Evolutionary conservation across 495 filamentous ascomycete species (phyloP).

Genomic region (Penicillium antarcticum): DNA sequence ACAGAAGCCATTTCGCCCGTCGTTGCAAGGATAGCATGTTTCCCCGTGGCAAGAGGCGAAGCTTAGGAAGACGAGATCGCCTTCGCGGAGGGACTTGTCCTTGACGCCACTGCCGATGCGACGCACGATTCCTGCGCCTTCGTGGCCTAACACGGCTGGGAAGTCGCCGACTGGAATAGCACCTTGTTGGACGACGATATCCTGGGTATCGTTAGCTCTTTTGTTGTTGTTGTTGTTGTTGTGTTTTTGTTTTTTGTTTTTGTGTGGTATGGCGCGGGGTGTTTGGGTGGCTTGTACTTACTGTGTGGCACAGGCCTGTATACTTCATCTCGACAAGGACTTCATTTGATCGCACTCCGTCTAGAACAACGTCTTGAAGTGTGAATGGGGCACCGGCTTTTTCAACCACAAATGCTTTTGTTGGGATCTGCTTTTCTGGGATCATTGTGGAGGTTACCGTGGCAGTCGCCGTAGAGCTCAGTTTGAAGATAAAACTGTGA

Average conservation of each 20-base stretch:
- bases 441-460: conserved; percentile 8
- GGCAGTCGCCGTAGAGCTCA: background rate
- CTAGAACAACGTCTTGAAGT: conserved; percentile 27
- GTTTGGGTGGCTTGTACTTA: conserved; percentile 7
- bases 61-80: conserved; percentile 46
- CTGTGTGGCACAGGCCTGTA: conserved; percentile 33
- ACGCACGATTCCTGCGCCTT: conserved; percentile 49
- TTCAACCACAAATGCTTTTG: conserved; percentile 28
- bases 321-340: conserved; percentile 35
- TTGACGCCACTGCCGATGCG: conserved; percentile 40
- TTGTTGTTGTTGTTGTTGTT: no score
- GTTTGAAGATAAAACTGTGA: no score
- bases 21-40: conserved; percentile 22
- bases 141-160: conserved; percentile 50
- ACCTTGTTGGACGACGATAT: conserved; percentile 35
- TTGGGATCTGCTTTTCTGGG: conserved; percentile 17
- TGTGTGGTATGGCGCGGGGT: no score
- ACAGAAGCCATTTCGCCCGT: conserved; percentile 28
- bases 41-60: conserved; percentile 35
- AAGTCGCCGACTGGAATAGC: conserved; percentile 27
- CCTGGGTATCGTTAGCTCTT: conserved; percentile 7
- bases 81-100: conserved; percentile 32
- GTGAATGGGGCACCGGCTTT: conserved; percentile 22
- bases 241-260: no score
- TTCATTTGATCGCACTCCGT: conserved; percentile 24